A percentile compares a stretch with the other conserved stretches of the same genome.
These are phyloP conservation scores for Cytauxzoon felis DNA, from an alignment of 169 alveolate genomes.

Conservation along the genomic window DNA sequence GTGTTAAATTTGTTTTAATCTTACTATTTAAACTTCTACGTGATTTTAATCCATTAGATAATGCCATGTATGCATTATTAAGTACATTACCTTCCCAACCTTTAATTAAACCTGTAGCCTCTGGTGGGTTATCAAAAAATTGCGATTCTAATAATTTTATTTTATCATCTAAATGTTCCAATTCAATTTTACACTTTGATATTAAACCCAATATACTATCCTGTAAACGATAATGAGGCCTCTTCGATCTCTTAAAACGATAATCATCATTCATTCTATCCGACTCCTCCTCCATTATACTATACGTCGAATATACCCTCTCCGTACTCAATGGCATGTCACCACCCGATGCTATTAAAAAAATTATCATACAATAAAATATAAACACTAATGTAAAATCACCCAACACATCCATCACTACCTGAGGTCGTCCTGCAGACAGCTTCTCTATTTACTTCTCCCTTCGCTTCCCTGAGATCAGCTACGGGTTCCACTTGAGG, in stretches of 20 bases:
- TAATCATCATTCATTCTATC: slow-evolving; percentile 30
- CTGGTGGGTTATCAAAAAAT: slow-evolving; percentile 52
- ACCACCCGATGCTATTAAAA: too few species aligned
- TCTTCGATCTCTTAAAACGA: slow-evolving; percentile 22
- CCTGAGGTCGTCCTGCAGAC: too few species aligned
- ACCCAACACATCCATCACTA: too few species aligned
- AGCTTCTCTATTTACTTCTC: too few species aligned
- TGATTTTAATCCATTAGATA: slow-evolving; percentile 23
- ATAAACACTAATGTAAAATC: too few species aligned
- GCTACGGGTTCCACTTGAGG: too few species aligned
- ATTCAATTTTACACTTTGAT: slow-evolving; percentile 24
- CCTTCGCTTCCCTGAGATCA: too few species aligned
- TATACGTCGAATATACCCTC: neutral
- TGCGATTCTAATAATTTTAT: slow-evolving; percentile 60
- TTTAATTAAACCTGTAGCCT: slow-evolving; percentile 54
- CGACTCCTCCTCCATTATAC: slow-evolving; percentile 6
- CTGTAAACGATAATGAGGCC: slow-evolving; percentile 43
- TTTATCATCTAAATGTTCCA: slow-evolving; percentile 49
- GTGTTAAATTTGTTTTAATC: slow-evolving; percentile 21
- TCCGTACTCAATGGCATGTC: neutral
- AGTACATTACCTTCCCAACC: slow-evolving; percentile 60
- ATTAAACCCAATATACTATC: slow-evolving; percentile 40
- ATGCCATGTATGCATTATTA: slow-evolving; percentile 4
- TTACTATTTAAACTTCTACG: slow-evolving; percentile 38
- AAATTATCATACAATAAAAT: too few species aligned